Conservation (phyloP, 495 filamentous ascomycete species). For the Aspergillus bridgeri region DNA sequence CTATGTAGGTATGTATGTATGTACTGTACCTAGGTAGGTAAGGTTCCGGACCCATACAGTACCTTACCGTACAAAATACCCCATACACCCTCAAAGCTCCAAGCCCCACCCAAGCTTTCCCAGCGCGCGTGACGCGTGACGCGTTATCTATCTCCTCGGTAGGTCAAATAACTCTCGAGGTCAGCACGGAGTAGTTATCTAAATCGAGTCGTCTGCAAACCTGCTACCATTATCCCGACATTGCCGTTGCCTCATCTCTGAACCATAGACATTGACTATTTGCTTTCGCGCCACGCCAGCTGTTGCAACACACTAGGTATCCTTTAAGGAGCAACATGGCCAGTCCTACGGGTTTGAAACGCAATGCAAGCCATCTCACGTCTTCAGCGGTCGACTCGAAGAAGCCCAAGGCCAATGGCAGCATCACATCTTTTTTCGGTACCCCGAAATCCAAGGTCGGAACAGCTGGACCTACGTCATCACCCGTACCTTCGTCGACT, state of each 20-base stretch:
- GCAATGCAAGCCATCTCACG: constrained; percentile 33
- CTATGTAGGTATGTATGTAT: no score
- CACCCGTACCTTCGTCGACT: constrained; percentile 38
- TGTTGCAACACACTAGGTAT: not conserved
- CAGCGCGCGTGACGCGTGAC: not conserved
- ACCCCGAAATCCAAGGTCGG: constrained; percentile 45
- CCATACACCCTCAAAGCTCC: no score
- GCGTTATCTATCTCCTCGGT: no score
- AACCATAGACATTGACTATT: not conserved
- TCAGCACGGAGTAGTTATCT: no score
- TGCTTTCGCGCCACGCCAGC: not conserved
- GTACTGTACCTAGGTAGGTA: no score
- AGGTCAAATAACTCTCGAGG: no score
- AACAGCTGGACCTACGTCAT: constrained; percentile 24
- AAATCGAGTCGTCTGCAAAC: no score
- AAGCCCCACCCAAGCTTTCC: not conserved
- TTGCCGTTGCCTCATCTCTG: not conserved
- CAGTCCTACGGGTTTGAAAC: constrained; percentile 30
- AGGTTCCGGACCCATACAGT: no score
- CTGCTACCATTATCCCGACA: not conserved
- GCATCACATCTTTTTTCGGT: constrained; percentile 66
- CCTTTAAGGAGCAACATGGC: constrained; percentile 20
- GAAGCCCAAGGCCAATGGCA: constrained; percentile 66
- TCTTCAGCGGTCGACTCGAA: constrained; percentile 27
- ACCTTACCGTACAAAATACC: no score